These are phyloP conservation scores for Eutrema salsugineum DNA, from an alignment of 441 rosid species.

Conservation along the genomic window DNA sequence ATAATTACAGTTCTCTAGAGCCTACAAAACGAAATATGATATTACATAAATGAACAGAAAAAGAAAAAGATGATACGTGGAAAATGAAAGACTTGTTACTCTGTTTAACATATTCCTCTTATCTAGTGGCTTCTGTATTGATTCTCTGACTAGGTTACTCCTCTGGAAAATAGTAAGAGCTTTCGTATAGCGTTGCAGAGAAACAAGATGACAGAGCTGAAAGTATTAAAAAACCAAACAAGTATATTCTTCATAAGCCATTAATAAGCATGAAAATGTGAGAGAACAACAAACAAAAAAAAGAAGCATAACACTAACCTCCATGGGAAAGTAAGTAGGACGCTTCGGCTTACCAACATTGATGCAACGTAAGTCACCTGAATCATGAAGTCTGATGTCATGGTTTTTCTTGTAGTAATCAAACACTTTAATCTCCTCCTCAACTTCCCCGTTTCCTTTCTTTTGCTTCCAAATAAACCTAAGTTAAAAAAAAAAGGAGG, in stretches of 20 bases:
- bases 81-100: slow-evolving; percentile 22
- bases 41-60: not conserved
- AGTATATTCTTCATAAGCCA: not conserved
- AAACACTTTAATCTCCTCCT: slow-evolving; percentile 40
- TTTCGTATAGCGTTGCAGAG: slow-evolving; percentile 51
- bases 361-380: slow-evolving; percentile 54
- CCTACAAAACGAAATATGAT: slow-evolving; percentile 25
- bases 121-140: slow-evolving; percentile 52
- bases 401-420: slow-evolving; percentile 40
- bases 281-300: no score
- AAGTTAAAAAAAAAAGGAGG: not conserved
- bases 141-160: slow-evolving; percentile 38
- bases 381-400: slow-evolving; percentile 33
- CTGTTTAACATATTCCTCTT: slow-evolving; percentile 29
- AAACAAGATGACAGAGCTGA: slow-evolving; percentile 46
- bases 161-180: slow-evolving; percentile 39
- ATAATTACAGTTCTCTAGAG: slow-evolving; percentile 37
- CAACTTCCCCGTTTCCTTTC: slow-evolving; percentile 32
- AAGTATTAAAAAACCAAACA: not conserved
- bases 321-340: slow-evolving; percentile 52
- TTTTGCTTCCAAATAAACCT: slow-evolving; percentile 41
- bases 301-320: no score
- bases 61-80: not conserved
- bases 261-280: not conserved
- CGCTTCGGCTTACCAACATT: slow-evolving; percentile 65